Evolutionary conservation across 768 basidiomycete species (phyloP), one percentile per base, ranked within the genome.

Genomic region (Lactarius hengduanensis): DNA sequence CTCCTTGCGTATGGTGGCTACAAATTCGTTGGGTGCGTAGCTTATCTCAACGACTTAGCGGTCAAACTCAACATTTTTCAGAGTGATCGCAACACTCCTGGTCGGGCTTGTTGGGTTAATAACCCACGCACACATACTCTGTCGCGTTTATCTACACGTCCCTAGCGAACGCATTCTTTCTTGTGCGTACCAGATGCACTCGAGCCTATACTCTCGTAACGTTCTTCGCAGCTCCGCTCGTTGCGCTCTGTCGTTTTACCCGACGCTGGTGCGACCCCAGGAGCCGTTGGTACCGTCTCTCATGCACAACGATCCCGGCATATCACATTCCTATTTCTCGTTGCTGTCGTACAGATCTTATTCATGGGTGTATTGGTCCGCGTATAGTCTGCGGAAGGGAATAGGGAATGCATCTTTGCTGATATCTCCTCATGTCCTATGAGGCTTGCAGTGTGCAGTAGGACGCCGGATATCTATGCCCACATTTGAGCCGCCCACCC

Each of bases 1-100:
- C 77, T 98, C 57, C 78, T 97, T 36, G 92, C 96, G 0, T 98
- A 98, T 74, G 91, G 90, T 4, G 96, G 97, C 0, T 98, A 98
- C 79, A 98, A 99, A 74, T 98, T 99, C 72, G 92, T 98, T 34
- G 96, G 94, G 94, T 94, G 69, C 34, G 87, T 78, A 1, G 30
- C 45, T 34, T 6, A 18, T 34, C 20, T 65, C 58, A 40, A 60
- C 40, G 38, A 16, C 36, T 18, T 6, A 7, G 60, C 18, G 15
- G 45, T 20, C 2, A 53, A 43, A 38, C 47, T 65, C 41, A 59
- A 9, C 9, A 11, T n/a, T 67, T 3, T n/a, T 8, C 67, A 96
- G 95, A 1, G 92, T 98, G 47, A 96, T 97, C 70, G 77, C 89
- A 15, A 88, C 91, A 2, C 78, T 97, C n/a, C 75, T 92, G 1